Percentiles rank a stretch among this genome's conserved stretches.
Conservation (phyloP, 1,284 basidiomycete genomes). For the Ustilago bromivora region DNA sequence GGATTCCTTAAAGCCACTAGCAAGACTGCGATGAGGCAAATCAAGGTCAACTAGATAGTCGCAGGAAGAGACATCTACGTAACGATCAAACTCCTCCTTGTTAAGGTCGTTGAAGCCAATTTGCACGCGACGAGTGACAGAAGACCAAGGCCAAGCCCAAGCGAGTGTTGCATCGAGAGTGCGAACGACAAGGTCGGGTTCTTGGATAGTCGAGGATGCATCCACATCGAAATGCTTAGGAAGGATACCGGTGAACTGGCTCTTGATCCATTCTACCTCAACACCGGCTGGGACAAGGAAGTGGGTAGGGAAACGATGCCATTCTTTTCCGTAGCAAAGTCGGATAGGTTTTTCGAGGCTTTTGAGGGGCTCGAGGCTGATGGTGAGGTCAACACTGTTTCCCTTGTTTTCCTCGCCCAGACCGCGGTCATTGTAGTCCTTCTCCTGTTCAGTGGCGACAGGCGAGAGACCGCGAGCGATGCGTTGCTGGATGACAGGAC, state of each 20-base stretch:
- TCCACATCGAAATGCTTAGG: constrained; percentile 79
- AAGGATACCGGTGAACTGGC: constrained; percentile 87
- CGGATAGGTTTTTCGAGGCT: constrained; percentile 39
- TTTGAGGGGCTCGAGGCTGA: constrained; percentile 22
- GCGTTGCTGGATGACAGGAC: constrained; percentile 25
- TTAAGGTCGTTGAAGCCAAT: constrained; percentile 88
- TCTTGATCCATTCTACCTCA: constrained; percentile 86
- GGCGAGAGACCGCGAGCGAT: constrained; percentile 41
- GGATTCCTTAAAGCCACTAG: constrained; percentile 10
- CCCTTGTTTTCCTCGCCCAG: constrained; percentile 36
- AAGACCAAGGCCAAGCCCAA: constrained; percentile 62
- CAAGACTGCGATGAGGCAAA: constrained; percentile 38
- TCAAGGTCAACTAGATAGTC: constrained; percentile 66
- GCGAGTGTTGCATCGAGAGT: constrained; percentile 71
- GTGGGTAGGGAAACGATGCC: constrained; percentile 92
- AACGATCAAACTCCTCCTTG: constrained; percentile 80
- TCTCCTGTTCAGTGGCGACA: constrained; percentile 39
- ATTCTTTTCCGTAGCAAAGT: constrained; percentile 92
- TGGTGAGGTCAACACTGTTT: constrained; percentile 31
- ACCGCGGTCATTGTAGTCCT: constrained; percentile 44
- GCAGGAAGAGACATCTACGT: constrained; percentile 74
- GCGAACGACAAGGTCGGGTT: neutral
- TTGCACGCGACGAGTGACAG: constrained; percentile 77
- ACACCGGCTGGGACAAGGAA: constrained; percentile 88
- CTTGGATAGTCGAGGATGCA: constrained; percentile 14